phyloP scores from a whole-genome alignment of 2,329 filamentous ascomycete species.

The Alternaria triticina region DNA sequence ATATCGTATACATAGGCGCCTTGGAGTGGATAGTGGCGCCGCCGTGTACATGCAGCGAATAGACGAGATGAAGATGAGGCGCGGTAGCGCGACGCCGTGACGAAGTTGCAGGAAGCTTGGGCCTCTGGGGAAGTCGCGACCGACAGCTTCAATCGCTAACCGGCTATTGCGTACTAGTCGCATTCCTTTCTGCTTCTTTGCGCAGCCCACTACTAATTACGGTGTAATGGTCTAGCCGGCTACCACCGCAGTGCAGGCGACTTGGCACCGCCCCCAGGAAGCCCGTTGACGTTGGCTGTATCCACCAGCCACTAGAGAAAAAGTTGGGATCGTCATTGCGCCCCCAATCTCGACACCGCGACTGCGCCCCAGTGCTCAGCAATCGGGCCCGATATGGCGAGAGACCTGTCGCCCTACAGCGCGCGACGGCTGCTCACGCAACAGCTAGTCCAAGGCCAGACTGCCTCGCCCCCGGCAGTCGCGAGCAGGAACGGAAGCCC shows the following conservation, averaged over 20 bases:
- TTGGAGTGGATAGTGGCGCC: constrained; percentile 3
- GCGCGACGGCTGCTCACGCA: constrained; percentile 38
- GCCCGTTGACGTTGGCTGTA: constrained; percentile 7
- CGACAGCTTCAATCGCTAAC: background rate
- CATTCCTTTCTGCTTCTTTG: background rate
- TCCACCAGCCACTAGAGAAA: background rate
- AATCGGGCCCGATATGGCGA: constrained; percentile 24
- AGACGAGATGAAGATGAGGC: constrained; percentile 5
- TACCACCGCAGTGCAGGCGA: constrained; percentile 6
- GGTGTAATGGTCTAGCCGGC: constrained; percentile 11
- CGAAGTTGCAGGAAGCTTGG: constrained; percentile 11
- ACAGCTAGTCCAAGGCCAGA: constrained; percentile 26
- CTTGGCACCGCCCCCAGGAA: background rate
- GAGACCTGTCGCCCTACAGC: constrained; percentile 43
- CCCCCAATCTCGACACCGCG: constrained; percentile 5
- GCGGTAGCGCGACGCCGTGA: constrained; percentile 9
- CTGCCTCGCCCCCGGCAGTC: constrained; percentile 21
- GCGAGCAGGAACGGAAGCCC: constrained; percentile 23
- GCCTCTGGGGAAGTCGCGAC: constrained; percentile 14
- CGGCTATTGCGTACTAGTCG: background rate
- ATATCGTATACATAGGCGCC: constrained; percentile 8
- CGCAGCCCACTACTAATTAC: background rate
- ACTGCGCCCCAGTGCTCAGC: constrained; percentile 4
- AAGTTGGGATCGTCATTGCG: constrained; percentile 19
- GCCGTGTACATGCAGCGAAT: constrained; percentile 10